Percentiles rank a stretch among this genome's conserved stretches.
Evolutionary conservation across 768 basidiomycete species (phyloP).

Genomic region (Lactarius quietus): DNA sequence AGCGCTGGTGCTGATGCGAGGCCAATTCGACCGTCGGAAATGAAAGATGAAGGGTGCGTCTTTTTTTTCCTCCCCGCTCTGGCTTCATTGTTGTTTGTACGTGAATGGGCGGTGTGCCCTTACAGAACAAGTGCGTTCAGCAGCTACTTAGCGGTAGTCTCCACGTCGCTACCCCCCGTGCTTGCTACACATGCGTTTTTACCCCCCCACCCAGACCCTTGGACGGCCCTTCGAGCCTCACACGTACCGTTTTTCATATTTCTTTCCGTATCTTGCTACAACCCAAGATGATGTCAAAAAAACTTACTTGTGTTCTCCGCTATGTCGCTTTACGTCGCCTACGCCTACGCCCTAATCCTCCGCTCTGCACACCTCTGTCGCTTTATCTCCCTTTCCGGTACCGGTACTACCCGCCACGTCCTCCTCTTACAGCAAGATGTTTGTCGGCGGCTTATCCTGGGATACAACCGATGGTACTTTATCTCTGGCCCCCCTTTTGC

Average conservation of each 20-base stretch:
- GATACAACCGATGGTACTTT: slow-evolving; percentile 96
- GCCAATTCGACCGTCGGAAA: slow-evolving; percentile 78
- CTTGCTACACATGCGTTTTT: too few relatives aligned
- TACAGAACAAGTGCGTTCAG: slow-evolving; percentile 1
- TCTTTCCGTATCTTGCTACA: slow-evolving; percentile 24
- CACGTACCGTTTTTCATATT: too few relatives aligned
- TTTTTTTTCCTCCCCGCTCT: slow-evolving; percentile 6
- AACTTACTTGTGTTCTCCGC: slow-evolving; percentile 24
- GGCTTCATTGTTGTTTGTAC: not conserved
- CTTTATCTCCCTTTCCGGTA: slow-evolving; percentile 18
- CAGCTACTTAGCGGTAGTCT: slow-evolving; percentile 24
- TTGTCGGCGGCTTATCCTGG: slow-evolving; percentile 99
- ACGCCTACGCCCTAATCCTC: slow-evolving; percentile 23
- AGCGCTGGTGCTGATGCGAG: slow-evolving; percentile 32
- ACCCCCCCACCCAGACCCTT: too few relatives aligned
- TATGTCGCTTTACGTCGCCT: slow-evolving; percentile 24
- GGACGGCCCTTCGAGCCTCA: too few relatives aligned
- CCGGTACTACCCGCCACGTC: slow-evolving; percentile 22
- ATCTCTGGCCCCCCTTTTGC: slow-evolving; percentile 26
- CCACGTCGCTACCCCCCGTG: too few relatives aligned
- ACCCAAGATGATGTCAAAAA: slow-evolving; percentile 18
- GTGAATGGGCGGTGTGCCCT: not conserved
- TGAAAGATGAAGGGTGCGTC: slow-evolving; percentile 99
- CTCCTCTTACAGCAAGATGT: slow-evolving; percentile 97
- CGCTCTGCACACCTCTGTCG: slow-evolving; percentile 24